Base-by-base conservation (phyloP, 495 filamentous ascomycete species). In the Aspergillus olivimuriae region DNA sequence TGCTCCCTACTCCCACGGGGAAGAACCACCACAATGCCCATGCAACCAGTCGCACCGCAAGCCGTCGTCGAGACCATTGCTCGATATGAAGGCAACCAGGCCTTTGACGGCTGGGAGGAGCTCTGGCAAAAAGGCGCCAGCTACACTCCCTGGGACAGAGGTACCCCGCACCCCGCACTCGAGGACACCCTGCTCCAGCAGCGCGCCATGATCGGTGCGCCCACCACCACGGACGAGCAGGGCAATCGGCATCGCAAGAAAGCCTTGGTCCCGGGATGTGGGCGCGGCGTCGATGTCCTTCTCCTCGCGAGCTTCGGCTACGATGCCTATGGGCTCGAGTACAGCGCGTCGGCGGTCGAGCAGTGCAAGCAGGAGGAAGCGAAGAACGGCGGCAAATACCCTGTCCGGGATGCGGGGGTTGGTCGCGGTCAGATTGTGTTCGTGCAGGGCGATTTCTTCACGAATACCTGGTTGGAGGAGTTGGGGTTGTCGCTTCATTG, bases 401-500 rank as follows among this genome's bases (percentile, higher is more conserved):
- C 61, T 18, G 51, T 57, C 6, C 53, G 46, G 39, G 51, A 73
- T 46, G 56, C 54, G 8, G 52, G 51, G 3, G 47, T 52, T 10
- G 68, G 69, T 17, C 59, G 60, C 21, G 83, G 84, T 2, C 55
- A 35, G 5, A 63, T 74, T 10, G 68, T 57, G 11, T 83, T 80
- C 60, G 42, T 85, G 9, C 22, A 50, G 7, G 83, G 77, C 5
- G 78, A 87, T 48, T 88, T 87, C 61, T 89, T 87, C 50, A 61
- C 61, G 22, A 63, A 78, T 37, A 73, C 65, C 10, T 85, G 80
- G 72, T 55, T 63, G n/a, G 47, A 63, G 26, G 61, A 59, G 5
- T 60, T 64, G 26, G 24, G 36, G 21, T 66, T 61, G 17, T 11
- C 22, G 35, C 5, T n/a, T 31, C 18, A 46, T 18, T 20, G 44